A percentile compares a stretch with the other conserved stretches of the same genome.
These are phyloP conservation scores for Aureobasidium sp. DNA, from an alignment of 2,329 filamentous ascomycete genomes.

Conservation along the genomic window DNA sequence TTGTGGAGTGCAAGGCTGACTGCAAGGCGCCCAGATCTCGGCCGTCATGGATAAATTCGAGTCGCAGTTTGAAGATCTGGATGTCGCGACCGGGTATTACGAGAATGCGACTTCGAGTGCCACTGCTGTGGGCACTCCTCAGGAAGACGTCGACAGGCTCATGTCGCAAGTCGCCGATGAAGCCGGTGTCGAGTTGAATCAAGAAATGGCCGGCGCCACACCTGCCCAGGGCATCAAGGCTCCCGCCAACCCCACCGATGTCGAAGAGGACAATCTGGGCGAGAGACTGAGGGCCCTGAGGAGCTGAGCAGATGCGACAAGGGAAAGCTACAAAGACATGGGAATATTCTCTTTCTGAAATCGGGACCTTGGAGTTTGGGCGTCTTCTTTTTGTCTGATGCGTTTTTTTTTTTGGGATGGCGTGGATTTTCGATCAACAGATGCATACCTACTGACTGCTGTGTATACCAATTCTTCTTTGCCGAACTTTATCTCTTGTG, in stretches of 20 bases:
- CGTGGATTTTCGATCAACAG: slow-evolving; percentile 6
- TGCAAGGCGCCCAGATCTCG: slow-evolving; percentile 44
- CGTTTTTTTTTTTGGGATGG: slow-evolving; percentile 10
- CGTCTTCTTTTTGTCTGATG: not conserved
- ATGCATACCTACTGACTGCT: slow-evolving; percentile 9
- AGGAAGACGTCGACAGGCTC: slow-evolving; percentile 81
- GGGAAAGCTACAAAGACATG: not conserved
- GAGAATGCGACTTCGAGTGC: slow-evolving; percentile 77
- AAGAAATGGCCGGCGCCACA: slow-evolving; percentile 60
- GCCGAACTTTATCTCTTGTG: no score
- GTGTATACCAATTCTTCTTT: slow-evolving; percentile 8
- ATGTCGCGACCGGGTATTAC: slow-evolving; percentile 60
- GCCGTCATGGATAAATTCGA: slow-evolving; percentile 62
- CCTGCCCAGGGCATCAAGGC: slow-evolving; percentile 45
- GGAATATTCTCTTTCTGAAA: not conserved
- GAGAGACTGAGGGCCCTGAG: slow-evolving; percentile 51
- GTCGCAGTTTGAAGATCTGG: slow-evolving; percentile 47
- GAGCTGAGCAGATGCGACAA: slow-evolving; percentile 25
- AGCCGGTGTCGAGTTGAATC: slow-evolving; percentile 72
- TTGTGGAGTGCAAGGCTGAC: not conserved
- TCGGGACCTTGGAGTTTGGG: not conserved
- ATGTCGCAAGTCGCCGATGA: slow-evolving; percentile 83
- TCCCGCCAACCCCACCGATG: slow-evolving; percentile 59
- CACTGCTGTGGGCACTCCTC: slow-evolving; percentile 65
- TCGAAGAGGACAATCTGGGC: slow-evolving; percentile 68